Evolutionary conservation across 257 asterid genomes (phyloP).

Genomic region (Solanum peruvianum): DNA sequence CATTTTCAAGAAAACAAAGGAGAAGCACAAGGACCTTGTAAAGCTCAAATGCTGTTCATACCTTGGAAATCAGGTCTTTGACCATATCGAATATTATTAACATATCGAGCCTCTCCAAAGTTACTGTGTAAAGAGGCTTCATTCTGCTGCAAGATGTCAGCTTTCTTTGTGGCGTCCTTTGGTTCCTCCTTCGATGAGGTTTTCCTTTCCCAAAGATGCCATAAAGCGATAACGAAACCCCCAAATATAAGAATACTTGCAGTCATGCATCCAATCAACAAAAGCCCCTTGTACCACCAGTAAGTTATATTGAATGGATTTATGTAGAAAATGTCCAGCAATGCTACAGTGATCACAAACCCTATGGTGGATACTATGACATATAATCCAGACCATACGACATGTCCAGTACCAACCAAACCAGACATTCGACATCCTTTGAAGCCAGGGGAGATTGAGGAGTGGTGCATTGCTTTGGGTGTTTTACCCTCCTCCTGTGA

Average conservation of each 20-base stretch:
- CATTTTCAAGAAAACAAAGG: not conserved
- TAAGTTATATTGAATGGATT: constrained; percentile 31
- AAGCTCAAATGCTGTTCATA: constrained; percentile 1
- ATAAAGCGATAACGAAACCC: constrained; percentile 42
- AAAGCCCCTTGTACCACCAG: constrained; percentile 73
- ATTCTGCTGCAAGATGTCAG: not conserved
- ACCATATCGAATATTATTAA: constrained; percentile 33
- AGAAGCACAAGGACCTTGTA: not conserved
- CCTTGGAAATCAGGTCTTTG: constrained; percentile 71
- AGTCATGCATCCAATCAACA: constrained; percentile 46
- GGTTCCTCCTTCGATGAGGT: constrained; percentile 9
- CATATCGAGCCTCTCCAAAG: constrained; percentile 16
- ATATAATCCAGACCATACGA: constrained; percentile 73
- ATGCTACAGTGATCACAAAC: constrained; percentile 27
- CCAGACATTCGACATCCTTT: constrained; percentile 45
- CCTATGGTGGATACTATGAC: constrained; percentile 48
- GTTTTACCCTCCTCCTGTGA: constrained; percentile 69
- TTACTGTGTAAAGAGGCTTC: constrained; percentile 4
- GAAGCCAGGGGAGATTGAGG: constrained; percentile 19
- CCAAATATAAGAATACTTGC: constrained; percentile 53
- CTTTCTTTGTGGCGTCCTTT: not conserved
- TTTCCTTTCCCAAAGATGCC: constrained; percentile 67
- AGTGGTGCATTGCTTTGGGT: constrained; percentile 14
- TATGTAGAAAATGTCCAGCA: constrained; percentile 39
- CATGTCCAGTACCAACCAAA: constrained; percentile 73